Base-by-base conservation (phyloP, 495 filamentous ascomycete species). In the Daldinia grandis region DNA sequence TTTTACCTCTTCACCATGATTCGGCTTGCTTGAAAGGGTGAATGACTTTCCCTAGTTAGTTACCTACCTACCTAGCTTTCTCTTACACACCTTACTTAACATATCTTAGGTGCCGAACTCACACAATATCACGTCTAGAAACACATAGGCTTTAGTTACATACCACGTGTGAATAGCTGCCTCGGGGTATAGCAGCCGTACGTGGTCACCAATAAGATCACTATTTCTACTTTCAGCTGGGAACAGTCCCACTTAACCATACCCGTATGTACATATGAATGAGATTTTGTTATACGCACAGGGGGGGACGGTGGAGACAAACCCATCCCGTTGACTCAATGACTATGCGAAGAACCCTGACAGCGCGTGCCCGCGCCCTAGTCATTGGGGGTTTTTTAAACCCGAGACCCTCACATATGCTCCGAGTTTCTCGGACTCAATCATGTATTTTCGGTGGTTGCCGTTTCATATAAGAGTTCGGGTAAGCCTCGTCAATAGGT, bases 51-150 rank as follows among this genome's bases (percentile, higher is more conserved):
- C 31, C 31, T 10, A n/a, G n/a, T n/a, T n/a, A n/a, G n/a, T n/a
- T n/a, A n/a, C n/a, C n/a, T n/a, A n/a, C n/a, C n/a, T n/a, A n/a
- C n/a, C n/a, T n/a, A n/a, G 17, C 2, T 33, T 17, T 49, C 24
- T 42, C 8, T 24, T 53, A 53, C 42, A 19, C 37, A 30, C 9
- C 30, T 31, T 15, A 37, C n/a, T n/a, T n/a, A n/a, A n/a, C n/a
- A 19, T 56, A 30, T 17, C 30, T 31, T 15, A 37, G 37, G 27
- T 17, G 24, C 51, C 62, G 37, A 64, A 19, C 25, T 56, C 62
- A 38, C 17, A 28, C 49, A 30, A 53, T 19, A 56, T 21, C 42
- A 21, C 19, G 19, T 21, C 0, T 47, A 24, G 19, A 47, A 24
- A 0, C 9, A 47, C 17, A 44, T 17, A 44, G 40, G n/a, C 3